Evolutionary conservation across 345 rosid genomes (phyloP), one percentile per base, ranked within the genome.

Genomic region (Excoecaria cochinchinensis): DNA sequence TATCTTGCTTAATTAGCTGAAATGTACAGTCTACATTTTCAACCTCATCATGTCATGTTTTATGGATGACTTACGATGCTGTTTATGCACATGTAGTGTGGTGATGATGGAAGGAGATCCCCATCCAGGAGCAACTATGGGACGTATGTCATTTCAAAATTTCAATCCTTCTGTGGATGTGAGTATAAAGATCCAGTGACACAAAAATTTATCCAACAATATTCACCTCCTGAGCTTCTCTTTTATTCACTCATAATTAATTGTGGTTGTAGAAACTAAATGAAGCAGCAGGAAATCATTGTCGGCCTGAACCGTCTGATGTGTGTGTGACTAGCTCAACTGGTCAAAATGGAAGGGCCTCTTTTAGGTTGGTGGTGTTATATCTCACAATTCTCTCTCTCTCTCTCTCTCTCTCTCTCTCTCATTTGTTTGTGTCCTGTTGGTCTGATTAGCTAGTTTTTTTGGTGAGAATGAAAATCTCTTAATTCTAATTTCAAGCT

Each of bases 51-150:
- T 53, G 31, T 13, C 31, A 24, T 71, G n/a, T 47, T 21, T 9
- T 38, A 67, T 36, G 72, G 22, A 61, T 61, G 16, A 69, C 19
- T 78, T 39, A 31, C 16, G 6, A 5, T 70, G 17, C 17, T 76
- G 69, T 72, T 52, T 63, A 3, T 44, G 12, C n/a, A 46, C 52
- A 0, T 77, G 21, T 55, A 95, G 97, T 71, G 85, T 92, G 82
- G 92, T 95, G 39, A 82, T 91, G 81, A 88, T 89, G 87, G 98
- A 96, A 82, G 95, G 97, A 67, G 94, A 90, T 88, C 99, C 98
- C 46, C 94, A 82, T 77, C 98, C 98, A 39, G 92, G 90, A 76
- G 94, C 94, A 56, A 63, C 74, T 59, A 67, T 85, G n/a, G 99
- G 98, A 46, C 92, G 98, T 72, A 89, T 96, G 97, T 96, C 99